These are phyloP conservation scores for Tulasnella sp. DNA, from an alignment of 768 basidiomycete species.

Conservation along the genomic window DNA sequence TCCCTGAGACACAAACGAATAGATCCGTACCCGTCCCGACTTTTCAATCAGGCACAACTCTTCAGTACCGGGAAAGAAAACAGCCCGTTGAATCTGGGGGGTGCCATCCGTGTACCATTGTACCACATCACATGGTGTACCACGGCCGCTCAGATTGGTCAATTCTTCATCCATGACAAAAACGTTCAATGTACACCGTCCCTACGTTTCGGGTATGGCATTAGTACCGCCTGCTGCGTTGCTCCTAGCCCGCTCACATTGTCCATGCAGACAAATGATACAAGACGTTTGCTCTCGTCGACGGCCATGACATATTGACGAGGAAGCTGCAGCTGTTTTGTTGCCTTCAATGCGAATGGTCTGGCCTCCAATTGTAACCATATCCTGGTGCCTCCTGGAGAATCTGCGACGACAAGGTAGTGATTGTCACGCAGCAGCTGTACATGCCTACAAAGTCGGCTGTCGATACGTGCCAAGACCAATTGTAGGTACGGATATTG, in stretches of 20 bases:
- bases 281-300: conserved; percentile 41
- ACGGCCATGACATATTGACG: conserved; percentile 39
- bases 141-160: conserved; percentile 30
- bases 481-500: neutral
- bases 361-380: too few relatives aligned
- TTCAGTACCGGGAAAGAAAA: conserved; percentile 42
- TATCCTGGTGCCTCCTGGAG: conserved; percentile 23
- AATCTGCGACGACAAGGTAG: conserved; percentile 35
- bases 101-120: conserved; percentile 33
- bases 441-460: conserved; percentile 25
- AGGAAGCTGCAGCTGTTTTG: conserved; percentile 32
- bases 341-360: conserved; percentile 25
- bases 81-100: conserved; percentile 28
- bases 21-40: conserved; percentile 36
- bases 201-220: neutral
- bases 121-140: conserved; percentile 33
- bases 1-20: conserved; percentile 43
- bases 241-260: neutral
- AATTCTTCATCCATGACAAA: conserved; percentile 41
- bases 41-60: conserved; percentile 44
- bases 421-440: conserved; percentile 37
- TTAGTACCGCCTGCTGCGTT: neutral
- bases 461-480: too few relatives aligned
- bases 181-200: conserved; percentile 30
- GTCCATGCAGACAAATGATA: conserved; percentile 24